A percentile compares a stretch with the other conserved stretches of the same genome.
phyloP scores from a whole-genome alignment of 192 early-diverging fungal species.

The Gryganskiella cystojenkinii region DNA sequence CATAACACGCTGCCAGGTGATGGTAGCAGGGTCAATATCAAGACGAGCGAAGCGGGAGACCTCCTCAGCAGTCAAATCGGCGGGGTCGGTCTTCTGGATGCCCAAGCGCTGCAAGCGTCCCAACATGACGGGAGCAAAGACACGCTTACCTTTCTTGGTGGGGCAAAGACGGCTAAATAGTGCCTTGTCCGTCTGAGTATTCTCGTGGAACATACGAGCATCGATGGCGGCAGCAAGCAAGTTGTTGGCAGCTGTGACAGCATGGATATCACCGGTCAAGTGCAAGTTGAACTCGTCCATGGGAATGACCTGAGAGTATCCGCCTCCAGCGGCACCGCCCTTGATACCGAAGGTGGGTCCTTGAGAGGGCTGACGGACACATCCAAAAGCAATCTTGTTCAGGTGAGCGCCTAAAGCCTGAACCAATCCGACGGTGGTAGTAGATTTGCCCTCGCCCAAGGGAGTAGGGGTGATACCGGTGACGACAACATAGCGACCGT shows the following conservation, averaged over 20 bases:
- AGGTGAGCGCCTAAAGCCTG: slow-evolving; percentile 96
- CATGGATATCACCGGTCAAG: slow-evolving; percentile 99
- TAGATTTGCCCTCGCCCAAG: slow-evolving; percentile 99
- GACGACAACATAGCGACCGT: slow-evolving; percentile 95
- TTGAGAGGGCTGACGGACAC: slow-evolving; percentile 98
- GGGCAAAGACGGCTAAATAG: slow-evolving; percentile 94
- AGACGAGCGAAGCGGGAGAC: slow-evolving; percentile 83
- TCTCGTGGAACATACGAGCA: slow-evolving; percentile 97
- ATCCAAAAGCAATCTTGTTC: slow-evolving; percentile 90
- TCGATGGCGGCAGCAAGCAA: slow-evolving; percentile 96
- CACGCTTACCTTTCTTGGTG: slow-evolving; percentile 82
- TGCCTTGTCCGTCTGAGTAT: slow-evolving; percentile 81
- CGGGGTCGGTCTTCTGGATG: slow-evolving; percentile 84
- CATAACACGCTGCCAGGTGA: slow-evolving; percentile 97
- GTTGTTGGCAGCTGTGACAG: slow-evolving; percentile 98
- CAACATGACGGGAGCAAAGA: slow-evolving; percentile 88
- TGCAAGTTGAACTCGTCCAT: slow-evolving; percentile 99
- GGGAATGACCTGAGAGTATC: slow-evolving; percentile 98
- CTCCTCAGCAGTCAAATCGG: slow-evolving; percentile 84
- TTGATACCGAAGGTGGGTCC: slow-evolving; percentile 99
- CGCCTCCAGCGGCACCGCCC: slow-evolving; percentile 98
- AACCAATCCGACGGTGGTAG: slow-evolving; percentile 93
- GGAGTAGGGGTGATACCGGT: slow-evolving; percentile 99
- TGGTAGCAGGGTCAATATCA: slow-evolving; percentile 93
- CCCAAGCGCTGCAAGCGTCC: slow-evolving; percentile 84